Conservation (phyloP, 192 early-diverging fungal species). For the Dissophora globulifera region DNA sequence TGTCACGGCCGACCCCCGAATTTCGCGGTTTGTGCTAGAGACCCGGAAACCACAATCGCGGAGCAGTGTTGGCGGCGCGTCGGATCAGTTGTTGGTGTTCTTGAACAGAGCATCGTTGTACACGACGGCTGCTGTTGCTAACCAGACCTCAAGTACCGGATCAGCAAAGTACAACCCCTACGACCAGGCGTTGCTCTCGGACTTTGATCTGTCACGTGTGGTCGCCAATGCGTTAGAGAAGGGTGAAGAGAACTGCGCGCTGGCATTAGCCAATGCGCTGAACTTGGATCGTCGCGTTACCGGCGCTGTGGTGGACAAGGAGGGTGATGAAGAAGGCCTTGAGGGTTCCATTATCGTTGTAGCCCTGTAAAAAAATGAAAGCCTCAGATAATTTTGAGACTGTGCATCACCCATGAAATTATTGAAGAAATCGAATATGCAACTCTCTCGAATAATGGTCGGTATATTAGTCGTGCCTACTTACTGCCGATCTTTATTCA, state of each 20-base stretch:
- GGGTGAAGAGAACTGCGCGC: slow-evolving; percentile 32
- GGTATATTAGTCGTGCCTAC: too few relatives aligned
- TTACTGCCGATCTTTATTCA: too few relatives aligned
- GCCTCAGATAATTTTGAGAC: background rate
- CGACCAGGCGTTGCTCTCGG: slow-evolving; percentile 39
- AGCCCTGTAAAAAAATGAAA: slow-evolving; percentile 10
- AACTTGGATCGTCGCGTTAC: slow-evolving; percentile 25
- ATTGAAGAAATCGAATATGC: background rate
- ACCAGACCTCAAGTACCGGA: background rate
- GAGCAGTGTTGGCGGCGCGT: background rate
- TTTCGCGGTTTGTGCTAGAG: slow-evolving; percentile 31
- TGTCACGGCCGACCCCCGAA: slow-evolving; percentile 24
- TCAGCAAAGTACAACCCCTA: slow-evolving; percentile 13
- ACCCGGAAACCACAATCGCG: slow-evolving; percentile 11
- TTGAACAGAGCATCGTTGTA: slow-evolving; percentile 28
- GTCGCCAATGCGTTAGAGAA: slow-evolving; percentile 29
- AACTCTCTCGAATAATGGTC: background rate
- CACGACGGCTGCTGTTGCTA: too few relatives aligned
- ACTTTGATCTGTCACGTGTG: slow-evolving; percentile 44
- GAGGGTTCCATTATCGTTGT: slow-evolving; percentile 28
- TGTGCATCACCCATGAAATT: background rate
- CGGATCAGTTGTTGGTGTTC: slow-evolving; percentile 34
- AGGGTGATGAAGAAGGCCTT: slow-evolving; percentile 9
- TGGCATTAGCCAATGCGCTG: slow-evolving; percentile 27
- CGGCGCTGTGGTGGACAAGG: background rate